Conservation (phyloP, 1,284 basidiomycete species). For the Apiotrichum mycotoxinovorans region DNA sequence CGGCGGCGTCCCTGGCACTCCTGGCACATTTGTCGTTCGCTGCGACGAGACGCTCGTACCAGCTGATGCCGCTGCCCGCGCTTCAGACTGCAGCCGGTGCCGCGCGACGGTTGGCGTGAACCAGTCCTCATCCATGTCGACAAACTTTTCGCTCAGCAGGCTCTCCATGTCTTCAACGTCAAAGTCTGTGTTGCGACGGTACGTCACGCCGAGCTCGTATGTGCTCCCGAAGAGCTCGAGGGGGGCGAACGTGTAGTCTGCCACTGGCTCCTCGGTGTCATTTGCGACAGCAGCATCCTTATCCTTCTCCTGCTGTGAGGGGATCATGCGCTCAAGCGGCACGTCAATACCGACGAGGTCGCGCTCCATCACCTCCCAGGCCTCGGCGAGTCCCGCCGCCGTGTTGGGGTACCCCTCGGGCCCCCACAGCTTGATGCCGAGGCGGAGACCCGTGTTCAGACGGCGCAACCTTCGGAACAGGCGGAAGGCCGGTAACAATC, state of each 20-base stretch:
- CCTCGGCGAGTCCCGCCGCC: conserved; percentile 30
- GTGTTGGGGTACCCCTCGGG: conserved; percentile 39
- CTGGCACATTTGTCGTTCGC: background rate
- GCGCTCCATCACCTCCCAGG: conserved; percentile 47
- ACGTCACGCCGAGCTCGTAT: conserved; percentile 35
- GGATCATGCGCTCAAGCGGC: conserved; percentile 32
- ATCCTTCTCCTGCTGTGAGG: conserved; percentile 2
- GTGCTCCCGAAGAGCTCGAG: conserved; percentile 40
- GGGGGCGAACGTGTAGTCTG: conserved; percentile 33
- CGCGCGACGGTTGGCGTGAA: conserved; percentile 48
- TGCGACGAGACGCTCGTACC: background rate
- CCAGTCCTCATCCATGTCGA: conserved; percentile 49
- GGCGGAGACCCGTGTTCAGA: conserved; percentile 39
- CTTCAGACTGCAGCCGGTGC: conserved; percentile 28
- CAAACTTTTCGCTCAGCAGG: conserved; percentile 43
- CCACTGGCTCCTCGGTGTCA: background rate
- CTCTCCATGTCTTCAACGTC: conserved; percentile 46
- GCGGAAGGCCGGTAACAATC: conserved; percentile 42
- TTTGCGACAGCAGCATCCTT: conserved; percentile 14
- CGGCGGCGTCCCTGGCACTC: background rate
- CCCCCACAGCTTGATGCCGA: conserved; percentile 49
- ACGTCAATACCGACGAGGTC: conserved; percentile 39
- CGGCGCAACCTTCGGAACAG: conserved; percentile 40
- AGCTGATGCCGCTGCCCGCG: conserved; percentile 4
- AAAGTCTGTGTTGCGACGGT: conserved; percentile 43